Base-by-base conservation (phyloP, 2,329 filamentous ascomycete genomes). In the Lachnellula subtilissima region DNA sequence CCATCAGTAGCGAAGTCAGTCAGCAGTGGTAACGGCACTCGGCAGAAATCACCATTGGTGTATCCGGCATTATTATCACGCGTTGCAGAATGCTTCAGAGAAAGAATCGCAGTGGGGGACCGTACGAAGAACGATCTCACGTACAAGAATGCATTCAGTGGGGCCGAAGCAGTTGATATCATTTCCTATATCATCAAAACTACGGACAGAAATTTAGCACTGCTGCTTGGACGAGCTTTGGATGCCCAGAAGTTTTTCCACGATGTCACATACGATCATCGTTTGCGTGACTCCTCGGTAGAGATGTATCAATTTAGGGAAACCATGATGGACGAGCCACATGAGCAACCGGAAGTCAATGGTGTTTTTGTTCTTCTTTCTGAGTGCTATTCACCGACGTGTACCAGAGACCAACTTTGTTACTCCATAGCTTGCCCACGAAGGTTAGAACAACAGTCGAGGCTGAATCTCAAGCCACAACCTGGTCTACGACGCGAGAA, bases 241-340 rank as follows among this genome's bases (percentile, higher is more conserved):
- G 94, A 99, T 74, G 94, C 94, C 23, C 94, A 99, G 70, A 97
- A 97, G 71, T 97, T 96, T 76, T 99, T 99, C 71, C 94, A 99
- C 75, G 94, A 99, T 78, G 94, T 97, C 50, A 97, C 93, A 0
- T 99, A 99, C 73, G 93, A 97, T 66, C 94, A 99, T 73, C 84
- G 94, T 48, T 77, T 99, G 66, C 88, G 94, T 73, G 94, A 99
- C 73, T 95, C 93, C n/a, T 84, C 87, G 42, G 88, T 87, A 51
- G 94, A 99, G 73, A 89, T 99, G 72, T 99, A 97, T 72, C 93
- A 97, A 70, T 99, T 99, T 74, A 86, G 89, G 64, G 93, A 97
- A 75, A 95, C 87, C 2, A 80, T 97, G 71, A 87, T 92, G 75
- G 93, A 97, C 52, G 85, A 90, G 65, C 76, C 76, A n/a, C 87